Conservation (phyloP, 345 rosid species). For the Toxicodendron radicans region DNA sequence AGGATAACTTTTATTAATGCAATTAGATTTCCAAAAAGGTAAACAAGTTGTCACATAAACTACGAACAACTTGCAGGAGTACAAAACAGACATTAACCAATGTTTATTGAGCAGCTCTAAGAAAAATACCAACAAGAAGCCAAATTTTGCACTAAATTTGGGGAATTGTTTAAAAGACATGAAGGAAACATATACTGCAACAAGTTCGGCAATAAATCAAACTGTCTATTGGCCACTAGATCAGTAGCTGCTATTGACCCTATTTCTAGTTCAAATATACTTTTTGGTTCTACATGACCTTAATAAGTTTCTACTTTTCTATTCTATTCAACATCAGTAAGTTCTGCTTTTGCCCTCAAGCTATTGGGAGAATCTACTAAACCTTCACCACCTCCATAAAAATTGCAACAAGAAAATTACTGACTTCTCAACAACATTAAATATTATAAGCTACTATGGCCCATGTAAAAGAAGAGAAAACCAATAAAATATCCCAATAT, state of each 20-base stretch:
- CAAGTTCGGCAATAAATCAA: background rate
- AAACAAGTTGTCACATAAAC: no score
- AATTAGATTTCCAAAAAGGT: no score
- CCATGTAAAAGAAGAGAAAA: background rate
- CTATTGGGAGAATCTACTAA: background rate
- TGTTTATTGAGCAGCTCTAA: no score
- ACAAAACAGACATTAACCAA: no score
- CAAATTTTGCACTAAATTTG: no score
- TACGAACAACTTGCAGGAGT: no score
- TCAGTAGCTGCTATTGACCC: background rate
- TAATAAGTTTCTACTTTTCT: background rate
- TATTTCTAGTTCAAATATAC: background rate
- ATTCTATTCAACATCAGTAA: background rate
- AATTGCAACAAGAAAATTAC: background rate
- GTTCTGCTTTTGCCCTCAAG: conserved; percentile 3
- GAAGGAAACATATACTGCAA: background rate
- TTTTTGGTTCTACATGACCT: background rate
- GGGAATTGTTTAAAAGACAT: background rate
- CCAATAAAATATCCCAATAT: background rate
- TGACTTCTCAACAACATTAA: background rate
- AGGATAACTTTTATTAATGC: no score
- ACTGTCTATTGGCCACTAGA: background rate
- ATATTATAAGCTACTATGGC: background rate
- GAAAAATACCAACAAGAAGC: no score
- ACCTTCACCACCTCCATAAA: background rate